Evolutionary conservation across 352 stramenopile genomes (phyloP), one percentile per base, ranked within the genome.

Genomic region (Phytopythium mirpurense): DNA sequence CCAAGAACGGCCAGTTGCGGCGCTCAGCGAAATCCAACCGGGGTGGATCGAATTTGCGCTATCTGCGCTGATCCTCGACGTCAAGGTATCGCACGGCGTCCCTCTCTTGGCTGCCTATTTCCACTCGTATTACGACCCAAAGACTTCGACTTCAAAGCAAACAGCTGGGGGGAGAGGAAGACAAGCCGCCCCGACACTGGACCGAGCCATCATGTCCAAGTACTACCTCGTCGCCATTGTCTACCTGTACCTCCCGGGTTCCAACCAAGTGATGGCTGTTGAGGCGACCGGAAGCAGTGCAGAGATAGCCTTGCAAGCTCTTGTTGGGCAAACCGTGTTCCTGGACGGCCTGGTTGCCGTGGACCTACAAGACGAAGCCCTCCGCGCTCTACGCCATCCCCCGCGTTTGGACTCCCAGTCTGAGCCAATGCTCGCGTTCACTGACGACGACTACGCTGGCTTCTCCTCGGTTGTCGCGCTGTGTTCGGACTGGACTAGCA

Each of bases 21-120:
- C 34, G 8, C 61, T 74, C 5, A 59, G 72, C 48, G 56, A 59
- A 8, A 65, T 83, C 42, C 43, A 56, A 37, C 31, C 58, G 41
- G 68, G 64, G 27, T 83, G 68, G 63, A 59, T 56, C 40, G 70
- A 77, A 18, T 85, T 86, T 47, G 70, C 78, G 6, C 23, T 88
- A 3, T 83, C 83, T 46, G 71, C 68, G 23, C 67, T 83, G 31
- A 73, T 85, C 14, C 56, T 51, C 26, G 70, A 59, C 27, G 75
- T 86, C 38, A 70, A 60, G 9, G 74, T 88, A 10, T 83, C 78
- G 0, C 74, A 86, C 31, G 78, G 78, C 0, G 73, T 83, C 14
- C 74, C 78, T 10, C 59, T 88, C 19, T 62, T 88, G n/a, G 78
- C 73, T n/a, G 73, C 78, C 9, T 86, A 72, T 52, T 86, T 86